These are phyloP conservation scores for Alternaria solani DNA, from an alignment of 2,329 filamentous ascomycete species.

Conservation along the genomic window DNA sequence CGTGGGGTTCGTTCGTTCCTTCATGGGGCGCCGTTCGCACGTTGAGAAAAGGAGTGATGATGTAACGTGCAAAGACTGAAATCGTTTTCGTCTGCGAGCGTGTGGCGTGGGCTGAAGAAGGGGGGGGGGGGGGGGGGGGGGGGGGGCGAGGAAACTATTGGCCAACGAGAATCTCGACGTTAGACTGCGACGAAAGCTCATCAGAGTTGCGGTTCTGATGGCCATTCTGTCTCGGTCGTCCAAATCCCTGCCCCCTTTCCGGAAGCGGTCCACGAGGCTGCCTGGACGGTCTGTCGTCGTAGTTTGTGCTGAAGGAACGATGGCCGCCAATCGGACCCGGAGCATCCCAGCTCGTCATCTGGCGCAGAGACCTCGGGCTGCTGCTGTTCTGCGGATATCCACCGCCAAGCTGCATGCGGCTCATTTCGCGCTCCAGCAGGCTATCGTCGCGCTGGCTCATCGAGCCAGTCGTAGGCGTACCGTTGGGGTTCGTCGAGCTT, in stretches of 20 bases:
- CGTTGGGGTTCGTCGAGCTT: slow-evolving; percentile 70
- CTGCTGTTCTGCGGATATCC: slow-evolving; percentile 58
- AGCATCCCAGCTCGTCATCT: slow-evolving; percentile 68
- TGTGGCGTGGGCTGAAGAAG: slow-evolving; percentile 6
- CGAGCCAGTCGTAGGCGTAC: slow-evolving; percentile 66
- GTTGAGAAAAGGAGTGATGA: slow-evolving; percentile 29
- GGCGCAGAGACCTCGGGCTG: slow-evolving; percentile 66
- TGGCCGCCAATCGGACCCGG: slow-evolving; percentile 71
- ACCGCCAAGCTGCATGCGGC: slow-evolving; percentile 63
- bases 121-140: too few species aligned
- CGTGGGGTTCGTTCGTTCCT: slow-evolving; percentile 19
- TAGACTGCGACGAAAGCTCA: slow-evolving; percentile 67
- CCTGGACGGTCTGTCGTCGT: slow-evolving; percentile 67
- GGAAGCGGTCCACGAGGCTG: slow-evolving; percentile 69
- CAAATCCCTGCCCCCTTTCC: slow-evolving; percentile 67
- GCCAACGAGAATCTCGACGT: slow-evolving; percentile 71
- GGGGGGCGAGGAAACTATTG: slow-evolving; percentile 49
- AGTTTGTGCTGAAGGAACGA: slow-evolving; percentile 66
- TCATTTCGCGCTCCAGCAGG: slow-evolving; percentile 69
- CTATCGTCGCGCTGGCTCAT: slow-evolving; percentile 64
- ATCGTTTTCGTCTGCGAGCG: slow-evolving; percentile 20
- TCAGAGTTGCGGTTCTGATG: slow-evolving; percentile 69
- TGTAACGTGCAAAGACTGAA: slow-evolving; percentile 24
- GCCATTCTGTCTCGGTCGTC: slow-evolving; percentile 65
- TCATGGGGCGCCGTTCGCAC: slow-evolving; percentile 28